Conservation (phyloP, 2,329 filamentous ascomycete species). For the Venturia aucupariae region DNA sequence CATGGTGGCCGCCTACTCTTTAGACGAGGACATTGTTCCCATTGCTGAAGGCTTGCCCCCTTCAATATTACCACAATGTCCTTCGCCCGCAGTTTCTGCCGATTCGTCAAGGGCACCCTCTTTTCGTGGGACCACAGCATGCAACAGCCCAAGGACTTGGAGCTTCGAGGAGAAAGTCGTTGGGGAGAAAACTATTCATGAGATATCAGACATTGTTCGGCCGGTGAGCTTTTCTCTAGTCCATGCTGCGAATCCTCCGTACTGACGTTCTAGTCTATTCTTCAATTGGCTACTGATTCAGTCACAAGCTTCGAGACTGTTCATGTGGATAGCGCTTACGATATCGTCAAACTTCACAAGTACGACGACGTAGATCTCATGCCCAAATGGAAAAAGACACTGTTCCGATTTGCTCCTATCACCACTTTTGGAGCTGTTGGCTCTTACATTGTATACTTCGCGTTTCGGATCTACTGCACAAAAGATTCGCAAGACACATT, state of each 20-base stretch:
- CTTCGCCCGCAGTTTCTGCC: not conserved
- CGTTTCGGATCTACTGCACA: constrained; percentile 43
- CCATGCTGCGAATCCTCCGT: not conserved
- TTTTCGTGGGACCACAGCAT: not conserved
- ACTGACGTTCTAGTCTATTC: not conserved
- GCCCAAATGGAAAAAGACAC: constrained; percentile 29
- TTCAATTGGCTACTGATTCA: not conserved
- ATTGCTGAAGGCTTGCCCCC: not conserved
- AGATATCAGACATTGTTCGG: not conserved
- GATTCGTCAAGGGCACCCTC: not conserved
- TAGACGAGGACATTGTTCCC: not conserved
- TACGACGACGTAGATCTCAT: constrained; percentile 31
- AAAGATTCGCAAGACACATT: constrained; percentile 39
- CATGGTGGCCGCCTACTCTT: not conserved
- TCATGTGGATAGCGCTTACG: constrained; percentile 22
- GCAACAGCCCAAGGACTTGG: constrained; percentile 1
- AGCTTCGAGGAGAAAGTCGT: constrained; percentile 2
- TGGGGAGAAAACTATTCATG: not conserved
- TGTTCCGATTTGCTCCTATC: constrained; percentile 28
- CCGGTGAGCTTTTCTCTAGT: not conserved
- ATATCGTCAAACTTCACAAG: constrained; percentile 17
- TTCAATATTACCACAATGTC: not conserved
- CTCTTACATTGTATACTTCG: constrained; percentile 38
- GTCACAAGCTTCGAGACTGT: constrained; percentile 34
- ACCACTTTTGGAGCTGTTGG: constrained; percentile 26